Base-by-base conservation (phyloP, 2,329 filamentous ascomycete genomes). In the Microcyclospora tardicrescens region DNA sequence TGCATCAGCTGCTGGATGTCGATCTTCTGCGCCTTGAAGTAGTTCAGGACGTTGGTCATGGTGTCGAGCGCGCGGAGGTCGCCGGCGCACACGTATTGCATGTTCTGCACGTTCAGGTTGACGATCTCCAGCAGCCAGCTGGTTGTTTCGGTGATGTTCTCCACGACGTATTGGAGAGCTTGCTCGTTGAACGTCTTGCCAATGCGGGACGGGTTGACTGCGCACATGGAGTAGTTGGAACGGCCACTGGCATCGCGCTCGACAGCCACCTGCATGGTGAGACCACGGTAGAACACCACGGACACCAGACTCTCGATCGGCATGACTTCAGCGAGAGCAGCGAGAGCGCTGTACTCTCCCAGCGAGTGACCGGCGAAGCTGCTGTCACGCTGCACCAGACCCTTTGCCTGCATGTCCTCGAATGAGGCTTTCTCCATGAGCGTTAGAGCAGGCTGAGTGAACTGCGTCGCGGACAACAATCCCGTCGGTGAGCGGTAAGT, bases 381-480 rank as follows among this genome's bases (percentile, higher is more conserved):
- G 73, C 85, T 95, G 68, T 96, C 89, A 43, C 85, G 75, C 53
- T 94, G 86, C 27, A 98, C 89, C 28, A 98, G 76, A 44, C 93
- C 91, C 73, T 94, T 96, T 54, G 86, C 75, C 58, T 85, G 85
- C 91, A 98, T 96, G 62, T 98, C 93, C 66, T 96, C 91, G 53
- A 98, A 98, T 55, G 85, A 93, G 43, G 91, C 91, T 75, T 98
- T 98, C 72, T 98, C 91, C 93, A 98, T 98, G 36, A 98, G 74
- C 1, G 91, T 98, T 53, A 98, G 70, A 36, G 91, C 91, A 28
- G 91, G 91, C 65, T 98, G 91, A 0, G 91, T 98, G 70, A 98
- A 98, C 60, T 98, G 91, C 4, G 91, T 98, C 3, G 93, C 91
- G 29, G 91, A 98, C 30, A 98, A 74, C 38, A 98, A 75, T 55